Evolutionary conservation across 805 yeast species (phyloP).

Genomic region (Myxozyma neotropica): DNA sequence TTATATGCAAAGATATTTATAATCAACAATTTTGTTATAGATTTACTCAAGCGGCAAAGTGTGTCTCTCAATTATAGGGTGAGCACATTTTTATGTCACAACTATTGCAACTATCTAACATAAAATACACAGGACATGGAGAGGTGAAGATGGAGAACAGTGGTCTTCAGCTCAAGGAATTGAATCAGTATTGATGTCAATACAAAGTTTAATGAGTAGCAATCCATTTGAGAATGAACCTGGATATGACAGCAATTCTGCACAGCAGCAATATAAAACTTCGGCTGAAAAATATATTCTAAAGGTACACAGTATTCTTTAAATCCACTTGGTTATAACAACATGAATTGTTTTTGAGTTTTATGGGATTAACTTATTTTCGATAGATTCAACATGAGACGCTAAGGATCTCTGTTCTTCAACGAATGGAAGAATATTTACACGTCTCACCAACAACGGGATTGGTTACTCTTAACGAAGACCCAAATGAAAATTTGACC

Average conservation of each 20-base stretch:
- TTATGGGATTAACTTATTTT: not conserved
- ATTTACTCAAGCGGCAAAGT: conserved; percentile 24
- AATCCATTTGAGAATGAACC: conserved; percentile 28
- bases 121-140: conserved; percentile 15
- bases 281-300: conserved; percentile 4
- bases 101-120: not conserved
- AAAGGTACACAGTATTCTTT: not conserved
- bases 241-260: conserved; percentile 8
- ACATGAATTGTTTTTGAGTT: not conserved
- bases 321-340: too few relatives aligned
- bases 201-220: conserved; percentile 23
- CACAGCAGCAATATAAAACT: not conserved
- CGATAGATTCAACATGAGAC: conserved; percentile 21
- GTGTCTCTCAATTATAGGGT: conserved; percentile 23
- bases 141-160: conserved; percentile 25
- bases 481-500: not conserved
- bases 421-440: conserved; percentile 20
- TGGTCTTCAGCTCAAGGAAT: conserved; percentile 30
- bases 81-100: not conserved
- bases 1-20: too few relatives aligned
- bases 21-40: not conserved
- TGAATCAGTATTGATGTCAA: conserved; percentile 21
- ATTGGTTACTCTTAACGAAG: not conserved
- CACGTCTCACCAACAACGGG: not conserved
- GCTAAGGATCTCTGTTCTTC: conserved; percentile 13